Conservation (phyloP, 805 yeast genomes). For the Myxozyma kluyveri region DNA sequence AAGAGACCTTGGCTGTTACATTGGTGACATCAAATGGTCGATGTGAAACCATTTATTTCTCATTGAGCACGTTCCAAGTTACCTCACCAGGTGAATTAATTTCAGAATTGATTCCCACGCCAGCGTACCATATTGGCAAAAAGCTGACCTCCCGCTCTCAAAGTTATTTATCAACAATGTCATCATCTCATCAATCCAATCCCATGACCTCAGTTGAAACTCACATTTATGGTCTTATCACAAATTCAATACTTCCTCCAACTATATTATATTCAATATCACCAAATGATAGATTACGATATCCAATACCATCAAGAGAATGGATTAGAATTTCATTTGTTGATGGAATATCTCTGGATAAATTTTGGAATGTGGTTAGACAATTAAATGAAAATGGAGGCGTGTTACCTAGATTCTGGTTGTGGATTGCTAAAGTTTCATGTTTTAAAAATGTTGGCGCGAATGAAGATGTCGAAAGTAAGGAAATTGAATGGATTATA, state of each 20-base stretch:
- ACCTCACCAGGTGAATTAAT: no score
- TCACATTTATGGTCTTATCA: conserved; percentile 1
- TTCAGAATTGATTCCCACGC: no score
- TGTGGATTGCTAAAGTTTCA: not conserved
- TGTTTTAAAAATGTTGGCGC: not conserved
- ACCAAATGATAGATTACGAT: conserved; percentile 12
- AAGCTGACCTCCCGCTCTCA: no score
- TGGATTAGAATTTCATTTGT: conserved; percentile 13
- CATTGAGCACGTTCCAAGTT: no score
- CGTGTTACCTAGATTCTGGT: conserved; percentile 8
- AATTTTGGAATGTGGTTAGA: conserved; percentile 4
- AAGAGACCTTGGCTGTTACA: no score
- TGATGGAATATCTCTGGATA: not conserved
- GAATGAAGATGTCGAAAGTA: not conserved
- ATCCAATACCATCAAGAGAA: conserved; percentile 15
- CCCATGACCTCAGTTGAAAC: not conserved
- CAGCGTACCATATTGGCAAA: no score
- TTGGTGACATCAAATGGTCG: no score
- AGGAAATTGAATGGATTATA: not conserved
- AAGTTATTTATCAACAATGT: no score
- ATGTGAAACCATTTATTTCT: no score
- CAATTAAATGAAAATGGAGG: not conserved
- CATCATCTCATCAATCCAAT: no score
- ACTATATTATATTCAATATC: conserved; percentile 13
- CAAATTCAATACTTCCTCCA: not conserved